These are phyloP conservation scores for Alternaria ethzedia DNA, from an alignment of 2,329 filamentous ascomycete species.

Conservation along the genomic window DNA sequence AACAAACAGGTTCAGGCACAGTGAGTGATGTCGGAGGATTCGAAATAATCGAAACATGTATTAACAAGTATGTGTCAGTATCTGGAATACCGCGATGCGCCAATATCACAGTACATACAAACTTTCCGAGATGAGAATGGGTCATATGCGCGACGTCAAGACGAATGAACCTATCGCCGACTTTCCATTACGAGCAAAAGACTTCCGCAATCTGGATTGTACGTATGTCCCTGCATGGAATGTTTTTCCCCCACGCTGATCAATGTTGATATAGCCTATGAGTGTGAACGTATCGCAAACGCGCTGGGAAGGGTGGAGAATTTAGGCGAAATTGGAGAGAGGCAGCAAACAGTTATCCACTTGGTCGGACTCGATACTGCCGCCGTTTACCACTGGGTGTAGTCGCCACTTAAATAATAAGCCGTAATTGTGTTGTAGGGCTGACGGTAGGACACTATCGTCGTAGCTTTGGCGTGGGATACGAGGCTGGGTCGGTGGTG, in stretches of 20 bases:
- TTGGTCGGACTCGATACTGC: not conserved
- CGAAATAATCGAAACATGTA: too few relatives aligned
- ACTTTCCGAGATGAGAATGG: not conserved
- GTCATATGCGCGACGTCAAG: not conserved
- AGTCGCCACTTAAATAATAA: not conserved
- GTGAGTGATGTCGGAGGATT: not conserved
- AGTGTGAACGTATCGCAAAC: not conserved
- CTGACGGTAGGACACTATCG: too few relatives aligned
- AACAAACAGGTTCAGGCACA: not conserved
- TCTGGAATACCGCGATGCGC: not conserved
- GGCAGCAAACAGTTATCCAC: not conserved
- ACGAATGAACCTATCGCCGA: not conserved
- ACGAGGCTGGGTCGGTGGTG: not conserved
- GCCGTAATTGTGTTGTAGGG: not conserved
- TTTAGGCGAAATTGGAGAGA: not conserved
- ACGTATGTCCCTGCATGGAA: not conserved
- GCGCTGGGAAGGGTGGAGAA: not conserved
- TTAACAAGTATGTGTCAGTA: not conserved
- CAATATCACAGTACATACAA: not conserved
- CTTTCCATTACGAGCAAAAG: not conserved
- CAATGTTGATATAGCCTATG: not conserved
- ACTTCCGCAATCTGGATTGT: not conserved
- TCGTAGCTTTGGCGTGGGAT: not conserved
- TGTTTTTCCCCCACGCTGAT: not conserved
- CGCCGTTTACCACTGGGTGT: not conserved